These are phyloP conservation scores for Diaporthe vexans DNA, from an alignment of 2,329 filamentous ascomycete species.

Conservation along the genomic window DNA sequence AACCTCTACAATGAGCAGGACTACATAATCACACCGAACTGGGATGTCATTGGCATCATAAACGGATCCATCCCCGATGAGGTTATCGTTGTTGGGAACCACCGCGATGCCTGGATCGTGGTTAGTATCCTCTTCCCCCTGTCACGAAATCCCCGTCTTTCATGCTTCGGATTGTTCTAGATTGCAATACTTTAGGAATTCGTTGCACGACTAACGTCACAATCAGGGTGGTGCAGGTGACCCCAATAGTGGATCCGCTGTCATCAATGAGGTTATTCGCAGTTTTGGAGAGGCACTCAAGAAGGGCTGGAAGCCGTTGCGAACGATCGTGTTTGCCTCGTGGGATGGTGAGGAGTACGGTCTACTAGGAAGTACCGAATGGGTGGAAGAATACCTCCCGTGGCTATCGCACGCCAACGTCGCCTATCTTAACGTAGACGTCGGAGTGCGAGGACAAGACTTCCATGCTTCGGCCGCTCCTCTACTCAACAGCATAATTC, in stretches of 20 bases:
- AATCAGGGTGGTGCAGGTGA: slow-evolving; percentile 79
- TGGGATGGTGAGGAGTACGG: slow-evolving; percentile 86
- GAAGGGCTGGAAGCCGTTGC: slow-evolving; percentile 62
- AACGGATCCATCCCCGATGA: slow-evolving; percentile 75
- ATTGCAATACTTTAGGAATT: not conserved
- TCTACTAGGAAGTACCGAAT: slow-evolving; percentile 84
- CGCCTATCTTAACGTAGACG: slow-evolving; percentile 86
- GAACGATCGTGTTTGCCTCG: slow-evolving; percentile 75
- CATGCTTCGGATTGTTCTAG: not conserved
- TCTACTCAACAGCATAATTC: slow-evolving; percentile 68
- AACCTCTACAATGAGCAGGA: slow-evolving; percentile 78
- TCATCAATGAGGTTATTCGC: slow-evolving; percentile 83
- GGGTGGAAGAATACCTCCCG: slow-evolving; percentile 85
- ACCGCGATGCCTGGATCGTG: slow-evolving; percentile 90
- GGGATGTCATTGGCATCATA: slow-evolving; percentile 85
- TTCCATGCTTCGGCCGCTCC: slow-evolving; percentile 74
- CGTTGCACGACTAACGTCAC: not conserved
- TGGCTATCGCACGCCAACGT: slow-evolving; percentile 81
- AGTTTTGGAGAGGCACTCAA: slow-evolving; percentile 80
- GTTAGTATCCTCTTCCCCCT: not conserved
- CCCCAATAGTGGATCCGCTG: slow-evolving; percentile 85
- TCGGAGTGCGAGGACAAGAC: slow-evolving; percentile 62
- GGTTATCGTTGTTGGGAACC: slow-evolving; percentile 73
- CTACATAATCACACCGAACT: slow-evolving; percentile 77
- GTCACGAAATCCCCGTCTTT: not conserved